phyloP scores from a whole-genome alignment of 371 early-diverging fungal genomes.

The Mucor circinelloides region DNA sequence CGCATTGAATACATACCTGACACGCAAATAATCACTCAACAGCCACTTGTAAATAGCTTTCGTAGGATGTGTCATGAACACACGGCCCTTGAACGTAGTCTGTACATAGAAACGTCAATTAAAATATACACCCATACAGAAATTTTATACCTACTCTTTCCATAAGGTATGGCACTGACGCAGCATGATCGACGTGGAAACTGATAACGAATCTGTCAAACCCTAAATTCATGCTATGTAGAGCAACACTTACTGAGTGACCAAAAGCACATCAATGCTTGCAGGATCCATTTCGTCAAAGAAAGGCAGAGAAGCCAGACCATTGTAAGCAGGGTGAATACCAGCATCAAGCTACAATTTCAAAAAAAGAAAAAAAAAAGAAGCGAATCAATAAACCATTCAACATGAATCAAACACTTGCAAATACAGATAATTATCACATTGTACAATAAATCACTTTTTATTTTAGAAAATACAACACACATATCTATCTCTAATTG shows the following conservation, averaged over 20 bases:
- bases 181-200: slow-evolving; percentile 99
- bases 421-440: slow-evolving; percentile 13
- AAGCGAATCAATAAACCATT: slow-evolving; percentile 11
- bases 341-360: slow-evolving; percentile 94
- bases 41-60: slow-evolving; percentile 99
- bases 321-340: slow-evolving; percentile 98
- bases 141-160: slow-evolving; percentile 76
- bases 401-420: background rate
- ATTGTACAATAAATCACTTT: slow-evolving; percentile 3
- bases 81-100: slow-evolving; percentile 98
- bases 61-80: slow-evolving; percentile 99
- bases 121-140: background rate
- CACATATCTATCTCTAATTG: background rate
- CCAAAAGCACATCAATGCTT: slow-evolving; percentile 92
- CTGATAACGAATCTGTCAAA: slow-evolving; percentile 42
- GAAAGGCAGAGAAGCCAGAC: slow-evolving; percentile 97
- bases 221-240: background rate
- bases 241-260: slow-evolving; percentile 85
- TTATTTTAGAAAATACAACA: slow-evolving; percentile 5
- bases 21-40: slow-evolving; percentile 95
- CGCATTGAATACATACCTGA: slow-evolving; percentile 58
- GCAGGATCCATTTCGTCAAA: slow-evolving; percentile 97
- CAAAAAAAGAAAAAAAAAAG: slow-evolving; percentile 17
- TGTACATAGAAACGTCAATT: slow-evolving; percentile 28
- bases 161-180: slow-evolving; percentile 98